These are phyloP conservation scores for Asterophora lycoperdoides DNA, from an alignment of 768 basidiomycete species.

Conservation along the genomic window DNA sequence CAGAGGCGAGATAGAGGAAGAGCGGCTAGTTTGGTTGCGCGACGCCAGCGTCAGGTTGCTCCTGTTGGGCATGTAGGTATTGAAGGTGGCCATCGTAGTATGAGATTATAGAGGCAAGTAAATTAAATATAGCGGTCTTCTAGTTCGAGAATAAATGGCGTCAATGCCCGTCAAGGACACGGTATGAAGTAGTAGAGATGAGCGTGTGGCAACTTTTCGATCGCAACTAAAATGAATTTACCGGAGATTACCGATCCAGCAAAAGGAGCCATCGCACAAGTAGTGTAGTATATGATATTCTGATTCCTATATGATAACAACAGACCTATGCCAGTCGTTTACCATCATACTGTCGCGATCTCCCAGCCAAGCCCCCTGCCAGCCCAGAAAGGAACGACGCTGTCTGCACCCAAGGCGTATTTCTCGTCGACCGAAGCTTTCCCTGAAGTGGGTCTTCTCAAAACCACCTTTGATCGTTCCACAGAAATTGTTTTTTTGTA, in stretches of 20 bases:
- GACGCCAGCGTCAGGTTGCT: slow-evolving; percentile 26
- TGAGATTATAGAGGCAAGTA: neutral
- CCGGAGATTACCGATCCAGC: neutral
- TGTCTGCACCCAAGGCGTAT: slow-evolving; percentile 47
- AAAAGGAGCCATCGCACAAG: neutral
- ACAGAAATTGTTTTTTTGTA: slow-evolving; percentile 45
- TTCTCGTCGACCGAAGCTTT: slow-evolving; percentile 39
- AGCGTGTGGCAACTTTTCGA: neutral
- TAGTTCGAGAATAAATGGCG: neutral
- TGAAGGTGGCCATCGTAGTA: slow-evolving; percentile 10
- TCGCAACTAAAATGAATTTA: neutral
- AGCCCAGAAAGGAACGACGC: slow-evolving; percentile 82
- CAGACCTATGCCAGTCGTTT: too few species aligned
- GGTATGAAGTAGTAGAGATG: neutral
- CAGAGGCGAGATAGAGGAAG: slow-evolving; percentile 23
- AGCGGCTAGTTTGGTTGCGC: slow-evolving; percentile 19
- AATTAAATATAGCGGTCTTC: neutral
- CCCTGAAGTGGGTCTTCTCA: slow-evolving; percentile 38
- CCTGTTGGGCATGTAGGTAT: slow-evolving; percentile 12
- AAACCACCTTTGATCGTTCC: slow-evolving; percentile 31
- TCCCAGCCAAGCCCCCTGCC: slow-evolving; percentile 80
- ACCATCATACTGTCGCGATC: slow-evolving; percentile 27
- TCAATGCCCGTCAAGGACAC: slow-evolving; percentile 16
- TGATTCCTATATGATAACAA: too few species aligned
- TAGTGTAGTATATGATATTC: too few species aligned